Percentiles rank a stretch among this genome's conserved stretches.
Conservation (phyloP, 495 filamentous ascomycete genomes). For the Tuber borchii region DNA sequence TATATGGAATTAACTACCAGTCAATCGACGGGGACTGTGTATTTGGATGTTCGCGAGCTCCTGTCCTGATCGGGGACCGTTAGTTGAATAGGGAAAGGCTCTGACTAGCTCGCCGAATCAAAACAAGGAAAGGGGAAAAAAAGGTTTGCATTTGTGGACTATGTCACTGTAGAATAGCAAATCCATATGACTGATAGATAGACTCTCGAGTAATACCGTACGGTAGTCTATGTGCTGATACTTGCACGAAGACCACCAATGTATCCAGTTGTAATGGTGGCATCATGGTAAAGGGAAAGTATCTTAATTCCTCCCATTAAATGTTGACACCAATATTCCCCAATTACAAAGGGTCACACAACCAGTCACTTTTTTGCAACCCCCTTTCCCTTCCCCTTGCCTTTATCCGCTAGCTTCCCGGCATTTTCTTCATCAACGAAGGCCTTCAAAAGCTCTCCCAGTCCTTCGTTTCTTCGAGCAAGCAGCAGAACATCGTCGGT, state of each 20-base stretch:
- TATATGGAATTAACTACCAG: no score
- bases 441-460: slow-evolving; percentile 64
- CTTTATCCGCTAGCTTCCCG: slow-evolving; percentile 38
- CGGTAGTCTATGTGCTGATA: neutral
- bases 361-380: slow-evolving; percentile 11
- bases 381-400: slow-evolving; percentile 11
- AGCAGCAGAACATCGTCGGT: slow-evolving; percentile 84
- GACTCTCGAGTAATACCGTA: neutral
- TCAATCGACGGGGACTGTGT: no score
- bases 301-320: neutral
- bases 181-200: neutral
- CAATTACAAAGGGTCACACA: neutral
- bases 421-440: slow-evolving; percentile 58
- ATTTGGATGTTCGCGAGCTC: neutral
- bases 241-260: neutral
- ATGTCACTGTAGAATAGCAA: neutral
- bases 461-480: slow-evolving; percentile 73
- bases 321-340: neutral
- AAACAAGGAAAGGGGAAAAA: neutral
- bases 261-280: neutral
- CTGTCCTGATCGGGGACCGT: neutral
- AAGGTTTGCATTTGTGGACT: neutral
- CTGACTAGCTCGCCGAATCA: neutral
- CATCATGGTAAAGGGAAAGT: neutral
- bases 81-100: neutral